Percentiles rank a stretch among this genome's conserved stretches.
Conservation (phyloP, 495 filamentous ascomycete genomes). For the Xylaria intraflava region DNA sequence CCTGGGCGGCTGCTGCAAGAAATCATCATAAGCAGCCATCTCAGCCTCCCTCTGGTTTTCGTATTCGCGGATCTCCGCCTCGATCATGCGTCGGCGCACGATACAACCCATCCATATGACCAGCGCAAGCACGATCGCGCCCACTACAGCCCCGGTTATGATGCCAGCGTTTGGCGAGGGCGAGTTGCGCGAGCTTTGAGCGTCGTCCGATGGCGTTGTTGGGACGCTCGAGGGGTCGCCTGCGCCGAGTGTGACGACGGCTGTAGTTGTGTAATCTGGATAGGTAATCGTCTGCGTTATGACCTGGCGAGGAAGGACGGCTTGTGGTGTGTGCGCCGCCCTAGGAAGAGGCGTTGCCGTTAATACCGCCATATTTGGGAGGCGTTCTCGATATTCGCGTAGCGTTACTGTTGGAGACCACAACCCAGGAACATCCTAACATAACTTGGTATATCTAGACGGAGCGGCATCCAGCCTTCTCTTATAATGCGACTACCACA, state of each 20-base stretch:
- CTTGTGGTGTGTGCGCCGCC: not conserved
- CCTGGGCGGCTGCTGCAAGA: conserved; percentile 5
- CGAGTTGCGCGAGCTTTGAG: conserved; percentile 15
- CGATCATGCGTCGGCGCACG: conserved; percentile 11
- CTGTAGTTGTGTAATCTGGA: conserved; percentile 21
- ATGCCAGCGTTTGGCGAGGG: conserved; percentile 19
- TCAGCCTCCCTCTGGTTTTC: not conserved
- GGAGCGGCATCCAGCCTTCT: not conserved
- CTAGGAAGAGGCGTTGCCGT: not conserved
- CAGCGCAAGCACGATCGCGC: conserved; percentile 18
- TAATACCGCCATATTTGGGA: not conserved
- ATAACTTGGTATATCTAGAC: not conserved
- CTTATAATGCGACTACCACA: not conserved
- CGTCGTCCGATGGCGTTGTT: conserved; percentile 8
- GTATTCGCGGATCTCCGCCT: conserved; percentile 14
- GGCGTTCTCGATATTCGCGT: not conserved
- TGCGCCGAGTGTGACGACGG: conserved; percentile 22
- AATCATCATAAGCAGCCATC: not conserved
- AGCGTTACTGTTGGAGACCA: not conserved
- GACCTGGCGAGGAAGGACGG: conserved; percentile 13
- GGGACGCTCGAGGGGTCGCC: conserved; percentile 15
- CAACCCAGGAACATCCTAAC: not conserved
- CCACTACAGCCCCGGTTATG: conserved; percentile 18
- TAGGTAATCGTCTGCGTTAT: conserved; percentile 25
- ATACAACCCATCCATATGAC: conserved; percentile 23